Conservation (phyloP, 2,329 filamentous ascomycete genomes). For the Fusarium luffae region DNA sequence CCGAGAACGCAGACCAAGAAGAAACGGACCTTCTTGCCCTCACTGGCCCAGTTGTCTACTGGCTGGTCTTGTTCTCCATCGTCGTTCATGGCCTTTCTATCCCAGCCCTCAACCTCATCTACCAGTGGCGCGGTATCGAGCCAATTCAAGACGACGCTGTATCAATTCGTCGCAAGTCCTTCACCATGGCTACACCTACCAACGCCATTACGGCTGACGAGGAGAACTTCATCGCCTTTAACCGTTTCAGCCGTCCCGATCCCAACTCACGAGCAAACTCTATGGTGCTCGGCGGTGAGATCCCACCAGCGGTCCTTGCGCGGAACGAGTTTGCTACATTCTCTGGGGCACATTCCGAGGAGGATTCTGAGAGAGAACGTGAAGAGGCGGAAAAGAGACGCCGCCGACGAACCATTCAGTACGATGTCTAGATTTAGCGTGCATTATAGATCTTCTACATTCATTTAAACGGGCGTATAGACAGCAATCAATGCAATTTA, state of each 20-base stretch:
- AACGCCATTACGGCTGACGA: constrained; percentile 54
- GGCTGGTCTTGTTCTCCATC: constrained; percentile 50
- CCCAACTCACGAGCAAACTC: background rate
- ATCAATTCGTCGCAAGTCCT: constrained; percentile 52
- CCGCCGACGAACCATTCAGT: constrained; percentile 11
- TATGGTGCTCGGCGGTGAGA: constrained; percentile 1
- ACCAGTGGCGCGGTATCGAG: constrained; percentile 46
- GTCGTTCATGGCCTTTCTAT: constrained; percentile 56
- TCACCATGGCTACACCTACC: constrained; percentile 47
- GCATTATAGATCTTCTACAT: background rate
- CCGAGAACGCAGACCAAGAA: constrained; percentile 49
- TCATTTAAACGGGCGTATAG: background rate
- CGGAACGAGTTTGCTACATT: constrained; percentile 27
- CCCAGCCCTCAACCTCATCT: constrained; percentile 45
- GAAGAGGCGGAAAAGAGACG: constrained; percentile 22
- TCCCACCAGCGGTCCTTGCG: background rate
- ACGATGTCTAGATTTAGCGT: constrained; percentile 12
- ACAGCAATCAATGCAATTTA: background rate
- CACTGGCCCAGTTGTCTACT: constrained; percentile 56
- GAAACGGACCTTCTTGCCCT: constrained; percentile 47
- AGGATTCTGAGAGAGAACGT: constrained; percentile 7
- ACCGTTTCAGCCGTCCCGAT: constrained; percentile 58
- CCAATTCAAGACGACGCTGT: constrained; percentile 58
- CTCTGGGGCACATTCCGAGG: constrained; percentile 12
- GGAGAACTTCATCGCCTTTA: constrained; percentile 58